A percentile compares a stretch with the other conserved stretches of the same genome.
phyloP scores from a whole-genome alignment of 2,329 filamentous ascomycete species.

The Epichloe bromicola region DNA sequence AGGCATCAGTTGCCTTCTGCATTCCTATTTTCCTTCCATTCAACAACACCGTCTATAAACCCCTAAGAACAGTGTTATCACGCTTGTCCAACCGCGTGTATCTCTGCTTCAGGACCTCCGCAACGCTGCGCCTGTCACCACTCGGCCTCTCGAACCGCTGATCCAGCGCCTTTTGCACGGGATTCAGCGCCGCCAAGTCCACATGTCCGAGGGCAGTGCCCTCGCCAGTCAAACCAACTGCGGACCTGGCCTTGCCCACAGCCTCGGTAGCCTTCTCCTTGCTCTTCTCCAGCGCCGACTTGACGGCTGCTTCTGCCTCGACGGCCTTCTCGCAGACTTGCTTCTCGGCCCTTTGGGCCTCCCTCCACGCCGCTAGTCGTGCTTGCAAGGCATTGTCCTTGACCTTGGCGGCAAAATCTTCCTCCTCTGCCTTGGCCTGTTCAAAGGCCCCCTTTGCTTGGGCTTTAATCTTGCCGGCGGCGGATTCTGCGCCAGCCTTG shows the following conservation, averaged over 20 bases:
- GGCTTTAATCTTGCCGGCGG: slow-evolving; percentile 15
- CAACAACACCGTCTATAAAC: slow-evolving; percentile 15
- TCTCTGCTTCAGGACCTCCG: slow-evolving; percentile 40
- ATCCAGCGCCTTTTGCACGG: slow-evolving; percentile 36
- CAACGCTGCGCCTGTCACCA: slow-evolving; percentile 33
- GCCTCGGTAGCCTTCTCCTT: slow-evolving; percentile 28
- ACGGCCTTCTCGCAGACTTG: slow-evolving; percentile 16
- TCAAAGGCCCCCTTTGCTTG: slow-evolving; percentile 24
- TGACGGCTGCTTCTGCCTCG: slow-evolving; percentile 25
- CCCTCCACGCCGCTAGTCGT: slow-evolving; percentile 13
- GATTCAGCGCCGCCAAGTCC: slow-evolving; percentile 14
- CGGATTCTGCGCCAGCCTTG: slow-evolving; percentile 12
- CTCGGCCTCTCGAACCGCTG: slow-evolving; percentile 36
- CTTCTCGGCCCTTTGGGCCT: slow-evolving; percentile 10
- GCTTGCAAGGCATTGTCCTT: slow-evolving; percentile 17
- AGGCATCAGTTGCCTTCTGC: neutral
- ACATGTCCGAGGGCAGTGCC: slow-evolving; percentile 8
- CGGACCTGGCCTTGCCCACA: slow-evolving; percentile 24
- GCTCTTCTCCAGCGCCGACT: slow-evolving; percentile 26
- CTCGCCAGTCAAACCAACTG: slow-evolving; percentile 18
- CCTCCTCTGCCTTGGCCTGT: slow-evolving; percentile 16
- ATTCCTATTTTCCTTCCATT: neutral
- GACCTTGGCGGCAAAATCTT: slow-evolving; percentile 14
- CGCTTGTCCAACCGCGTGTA: slow-evolving; percentile 36
- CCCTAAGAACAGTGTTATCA: slow-evolving; percentile 31